These are phyloP conservation scores for Dendrobium catenatum DNA, from an alignment of 106 monocot genomes.

Conservation along the genomic window DNA sequence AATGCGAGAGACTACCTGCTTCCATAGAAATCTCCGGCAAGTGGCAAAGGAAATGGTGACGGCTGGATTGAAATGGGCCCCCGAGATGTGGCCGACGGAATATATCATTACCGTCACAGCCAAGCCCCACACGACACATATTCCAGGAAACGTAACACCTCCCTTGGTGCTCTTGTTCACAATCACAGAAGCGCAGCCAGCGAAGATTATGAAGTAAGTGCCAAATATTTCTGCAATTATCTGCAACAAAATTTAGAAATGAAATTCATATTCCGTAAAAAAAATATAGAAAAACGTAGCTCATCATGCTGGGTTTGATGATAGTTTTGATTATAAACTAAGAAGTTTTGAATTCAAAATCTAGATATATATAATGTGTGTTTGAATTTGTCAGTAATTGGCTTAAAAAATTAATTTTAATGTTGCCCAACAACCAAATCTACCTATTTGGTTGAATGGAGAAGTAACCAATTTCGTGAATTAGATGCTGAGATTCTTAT, in stretches of 20 bases:
- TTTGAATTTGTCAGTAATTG: too few relatives aligned
- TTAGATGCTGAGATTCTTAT: too few relatives aligned
- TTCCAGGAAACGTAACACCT: conserved; percentile 65
- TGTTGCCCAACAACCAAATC: background rate
- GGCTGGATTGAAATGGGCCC: conserved; percentile 91
- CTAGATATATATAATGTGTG: too few relatives aligned
- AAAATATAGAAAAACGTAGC: background rate
- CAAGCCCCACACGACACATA: conserved; percentile 71
- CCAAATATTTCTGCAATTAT: conserved; percentile 73
- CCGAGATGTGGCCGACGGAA: conserved; percentile 84
- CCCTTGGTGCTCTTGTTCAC: conserved; percentile 46
- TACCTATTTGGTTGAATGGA: background rate
- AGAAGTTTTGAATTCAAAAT: too few relatives aligned
- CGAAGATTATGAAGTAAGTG: conserved; percentile 78
- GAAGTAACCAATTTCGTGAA: background rate
- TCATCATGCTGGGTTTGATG: too few relatives aligned
- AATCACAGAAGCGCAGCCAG: conserved; percentile 62
- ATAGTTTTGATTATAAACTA: too few relatives aligned
- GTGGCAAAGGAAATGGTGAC: conserved; percentile 80
- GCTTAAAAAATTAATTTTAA: background rate
- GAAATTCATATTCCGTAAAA: background rate
- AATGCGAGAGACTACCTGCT: conserved; percentile 24
- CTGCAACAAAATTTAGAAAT: conserved; percentile 15
- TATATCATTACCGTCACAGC: conserved; percentile 89
- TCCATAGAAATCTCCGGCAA: conserved; percentile 67